Evolutionary conservation across 495 filamentous ascomycete species (phyloP).

Genomic region (Penicillium verhagenii): DNA sequence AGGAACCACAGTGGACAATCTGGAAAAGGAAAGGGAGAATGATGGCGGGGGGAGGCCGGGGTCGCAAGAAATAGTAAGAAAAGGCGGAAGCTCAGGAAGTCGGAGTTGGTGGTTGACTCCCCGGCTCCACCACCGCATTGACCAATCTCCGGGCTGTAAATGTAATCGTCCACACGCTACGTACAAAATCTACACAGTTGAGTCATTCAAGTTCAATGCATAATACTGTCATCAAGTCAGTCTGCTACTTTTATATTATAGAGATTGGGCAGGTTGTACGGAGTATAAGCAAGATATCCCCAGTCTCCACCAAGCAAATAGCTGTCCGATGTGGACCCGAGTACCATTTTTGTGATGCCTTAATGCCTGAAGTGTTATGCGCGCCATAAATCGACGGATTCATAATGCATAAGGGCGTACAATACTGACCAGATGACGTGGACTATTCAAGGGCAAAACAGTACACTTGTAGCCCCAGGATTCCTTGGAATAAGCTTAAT

Average conservation of each 20-base stretch:
- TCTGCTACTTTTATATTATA: not conserved
- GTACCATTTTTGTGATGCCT: not conserved
- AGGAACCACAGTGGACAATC: conserved; percentile 11
- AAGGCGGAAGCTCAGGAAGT: conserved; percentile 26
- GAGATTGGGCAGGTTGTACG: too few species aligned
- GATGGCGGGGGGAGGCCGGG: conserved; percentile 18
- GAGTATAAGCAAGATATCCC: not conserved
- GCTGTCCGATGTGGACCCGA: not conserved
- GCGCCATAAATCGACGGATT: not conserved
- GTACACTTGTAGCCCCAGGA: too few species aligned
- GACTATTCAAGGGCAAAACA: too few species aligned
- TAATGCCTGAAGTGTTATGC: not conserved
- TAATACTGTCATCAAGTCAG: not conserved
- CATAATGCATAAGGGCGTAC: not conserved
- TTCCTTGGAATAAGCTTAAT: too few species aligned
- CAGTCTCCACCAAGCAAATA: not conserved
- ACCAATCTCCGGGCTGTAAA: conserved; percentile 26
- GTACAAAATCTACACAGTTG: too few species aligned
- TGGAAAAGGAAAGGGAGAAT: conserved; percentile 5
- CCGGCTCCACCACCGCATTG: conserved; percentile 14
- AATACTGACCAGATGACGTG: too few species aligned
- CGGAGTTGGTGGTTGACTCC: conserved; percentile 31
- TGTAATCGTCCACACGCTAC: conserved; percentile 18
- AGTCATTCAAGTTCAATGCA: too few species aligned
- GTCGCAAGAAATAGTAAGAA: conserved; percentile 13